Evolutionary conservation across 441 rosid species (phyloP).

Genomic region (Capsella rubella): DNA sequence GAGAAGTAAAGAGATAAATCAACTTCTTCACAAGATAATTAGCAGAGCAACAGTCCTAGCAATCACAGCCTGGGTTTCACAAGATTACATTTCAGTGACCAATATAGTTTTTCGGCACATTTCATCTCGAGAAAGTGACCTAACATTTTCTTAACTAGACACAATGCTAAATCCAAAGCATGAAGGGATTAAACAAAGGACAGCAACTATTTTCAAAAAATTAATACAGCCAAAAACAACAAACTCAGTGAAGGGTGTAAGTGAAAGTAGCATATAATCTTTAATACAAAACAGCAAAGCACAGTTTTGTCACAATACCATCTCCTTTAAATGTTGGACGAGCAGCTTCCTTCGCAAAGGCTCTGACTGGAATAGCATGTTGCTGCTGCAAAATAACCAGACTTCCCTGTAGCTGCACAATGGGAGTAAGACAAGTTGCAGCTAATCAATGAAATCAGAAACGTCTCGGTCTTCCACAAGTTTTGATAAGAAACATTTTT

Average conservation of each 20-base stretch:
- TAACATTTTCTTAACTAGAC: neutral
- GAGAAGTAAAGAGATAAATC: neutral
- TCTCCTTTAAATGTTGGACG: constrained; percentile 82
- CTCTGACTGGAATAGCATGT: constrained; percentile 65
- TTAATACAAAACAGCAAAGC: neutral
- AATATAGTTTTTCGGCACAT: neutral
- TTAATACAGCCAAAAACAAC: constrained; percentile 4
- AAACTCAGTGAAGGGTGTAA: neutral
- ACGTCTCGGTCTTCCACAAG: neutral
- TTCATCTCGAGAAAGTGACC: neutral
- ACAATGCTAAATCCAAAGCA: neutral
- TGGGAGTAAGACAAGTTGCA: neutral
- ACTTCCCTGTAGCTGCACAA: constrained; percentile 64
- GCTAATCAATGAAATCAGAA: constrained; percentile 3
- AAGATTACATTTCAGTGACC: neutral
- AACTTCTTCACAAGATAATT: neutral
- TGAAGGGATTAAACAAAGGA: neutral
- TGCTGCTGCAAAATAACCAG: constrained; percentile 59
- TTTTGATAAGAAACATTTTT: neutral
- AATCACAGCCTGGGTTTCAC: neutral
- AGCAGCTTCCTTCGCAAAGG: constrained; percentile 77
- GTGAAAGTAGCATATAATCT: neutral
- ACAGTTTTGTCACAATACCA: constrained; percentile 56
- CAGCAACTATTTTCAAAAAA: neutral
- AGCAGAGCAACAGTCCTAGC: constrained; percentile 15